Conservation (phyloP, 306 rosid species). For the Quercus variabilis region DNA sequence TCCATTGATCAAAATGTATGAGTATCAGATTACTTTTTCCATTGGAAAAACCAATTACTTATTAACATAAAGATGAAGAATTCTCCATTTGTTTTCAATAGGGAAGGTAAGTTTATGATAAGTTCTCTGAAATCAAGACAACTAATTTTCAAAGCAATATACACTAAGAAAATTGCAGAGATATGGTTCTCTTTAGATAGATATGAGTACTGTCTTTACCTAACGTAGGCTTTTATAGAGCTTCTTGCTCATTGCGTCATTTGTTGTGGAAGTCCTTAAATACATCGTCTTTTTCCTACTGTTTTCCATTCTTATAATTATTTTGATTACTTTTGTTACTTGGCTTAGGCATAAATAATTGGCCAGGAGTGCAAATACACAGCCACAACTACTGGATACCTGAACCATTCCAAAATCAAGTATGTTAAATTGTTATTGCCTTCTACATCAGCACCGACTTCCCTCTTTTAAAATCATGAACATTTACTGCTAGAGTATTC, state of each 20-base stretch:
- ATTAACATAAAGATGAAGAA: too few relatives aligned
- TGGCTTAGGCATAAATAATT: constrained; percentile 26
- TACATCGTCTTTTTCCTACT: background rate
- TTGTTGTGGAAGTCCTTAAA: background rate
- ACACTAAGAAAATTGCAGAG: too few relatives aligned
- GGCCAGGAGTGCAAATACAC: constrained; percentile 45
- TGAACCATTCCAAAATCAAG: constrained; percentile 34
- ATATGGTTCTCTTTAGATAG: too few relatives aligned
- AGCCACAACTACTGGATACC: constrained; percentile 46
- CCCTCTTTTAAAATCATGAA: background rate
- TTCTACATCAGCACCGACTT: background rate
- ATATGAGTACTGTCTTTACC: too few relatives aligned
- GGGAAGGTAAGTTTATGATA: too few relatives aligned
- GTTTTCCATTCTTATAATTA: background rate
- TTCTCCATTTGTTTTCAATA: too few relatives aligned
- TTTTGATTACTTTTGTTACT: background rate
- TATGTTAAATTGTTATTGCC: background rate
- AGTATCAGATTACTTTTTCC: too few relatives aligned
- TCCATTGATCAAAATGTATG: too few relatives aligned
- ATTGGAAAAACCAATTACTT: too few relatives aligned
- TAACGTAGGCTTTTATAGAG: background rate
- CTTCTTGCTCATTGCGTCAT: background rate
- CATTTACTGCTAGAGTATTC: background rate
- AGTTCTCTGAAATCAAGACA: too few relatives aligned
- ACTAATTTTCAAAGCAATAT: too few relatives aligned